Percentiles rank a stretch among this genome's conserved stretches.
These are phyloP conservation scores for Coemansia sp. DNA, from an alignment of 192 early-diverging fungal species.

Conservation along the genomic window DNA sequence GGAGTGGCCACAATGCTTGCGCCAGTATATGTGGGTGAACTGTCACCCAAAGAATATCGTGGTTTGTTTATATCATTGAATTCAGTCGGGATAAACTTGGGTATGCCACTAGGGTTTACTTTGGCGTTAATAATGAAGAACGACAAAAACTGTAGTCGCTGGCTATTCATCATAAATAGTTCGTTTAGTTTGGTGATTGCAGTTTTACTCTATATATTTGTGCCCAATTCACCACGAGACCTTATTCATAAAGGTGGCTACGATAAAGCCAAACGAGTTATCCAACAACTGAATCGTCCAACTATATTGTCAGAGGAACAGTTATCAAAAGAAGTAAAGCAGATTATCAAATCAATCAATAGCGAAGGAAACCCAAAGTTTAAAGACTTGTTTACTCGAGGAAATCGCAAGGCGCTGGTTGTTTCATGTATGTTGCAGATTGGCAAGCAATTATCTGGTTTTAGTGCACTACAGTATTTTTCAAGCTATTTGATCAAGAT, in stretches of 20 bases:
- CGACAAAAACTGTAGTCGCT: neutral
- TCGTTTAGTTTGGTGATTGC: conserved; percentile 6
- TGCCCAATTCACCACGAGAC: conserved; percentile 32
- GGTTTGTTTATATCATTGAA: conserved; percentile 29
- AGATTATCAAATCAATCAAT: conserved; percentile 4
- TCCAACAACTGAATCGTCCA: conserved; percentile 12
- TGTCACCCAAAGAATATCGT: conserved; percentile 30
- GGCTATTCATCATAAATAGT: conserved; percentile 16
- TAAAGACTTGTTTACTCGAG: conserved; percentile 12
- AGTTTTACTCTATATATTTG: conserved; percentile 5
- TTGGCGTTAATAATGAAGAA: conserved; percentile 5
- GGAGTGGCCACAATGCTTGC: conserved; percentile 27
- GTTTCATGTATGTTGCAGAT: conserved; percentile 22
- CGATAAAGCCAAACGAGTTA: conserved; percentile 12
- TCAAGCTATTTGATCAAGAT: conserved; percentile 21
- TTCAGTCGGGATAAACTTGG: conserved; percentile 19
- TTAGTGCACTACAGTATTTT: conserved; percentile 19
- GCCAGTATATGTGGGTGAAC: conserved; percentile 26
- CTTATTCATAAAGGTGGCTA: conserved; percentile 13
- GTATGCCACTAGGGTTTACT: conserved; percentile 15
- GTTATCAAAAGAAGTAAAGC: neutral
- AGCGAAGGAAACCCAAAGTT: conserved; percentile 9
- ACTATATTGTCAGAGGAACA: conserved; percentile 1
- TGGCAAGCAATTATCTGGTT: conserved; percentile 27
- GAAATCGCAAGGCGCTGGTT: conserved; percentile 5